phyloP scores from a whole-genome alignment of 78 protist genomes.

The Isochrysis galbana region DNA sequence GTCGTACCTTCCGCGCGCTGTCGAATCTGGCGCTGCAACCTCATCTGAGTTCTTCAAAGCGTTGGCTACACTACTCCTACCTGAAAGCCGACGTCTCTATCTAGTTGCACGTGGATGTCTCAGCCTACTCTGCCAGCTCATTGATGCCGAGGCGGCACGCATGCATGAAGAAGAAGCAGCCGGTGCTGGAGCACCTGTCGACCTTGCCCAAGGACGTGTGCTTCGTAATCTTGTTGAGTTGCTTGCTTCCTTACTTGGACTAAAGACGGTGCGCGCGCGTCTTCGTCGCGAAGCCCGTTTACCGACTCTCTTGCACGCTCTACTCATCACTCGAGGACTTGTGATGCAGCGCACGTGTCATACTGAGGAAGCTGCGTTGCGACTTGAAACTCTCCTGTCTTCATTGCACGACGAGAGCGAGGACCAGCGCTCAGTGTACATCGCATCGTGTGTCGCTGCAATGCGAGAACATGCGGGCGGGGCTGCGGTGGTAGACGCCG shows the following conservation, averaged over 20 bases:
- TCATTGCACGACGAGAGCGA: neutral
- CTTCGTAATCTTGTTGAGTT: neutral
- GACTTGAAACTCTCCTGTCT: neutral
- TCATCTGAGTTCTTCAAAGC: neutral
- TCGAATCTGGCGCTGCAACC: neutral
- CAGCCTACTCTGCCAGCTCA: neutral
- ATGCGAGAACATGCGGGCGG: constrained; percentile 47
- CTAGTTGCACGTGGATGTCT: neutral
- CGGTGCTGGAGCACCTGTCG: neutral
- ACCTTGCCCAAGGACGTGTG: constrained; percentile 9
- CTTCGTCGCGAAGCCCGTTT: neutral
- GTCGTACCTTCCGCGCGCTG: neutral
- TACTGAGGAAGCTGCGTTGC: constrained; percentile 59
- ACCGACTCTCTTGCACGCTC: constrained; percentile 29
- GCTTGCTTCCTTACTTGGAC: neutral
- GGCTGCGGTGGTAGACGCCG: too few species aligned
- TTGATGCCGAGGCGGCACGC: neutral
- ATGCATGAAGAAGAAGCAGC: neutral
- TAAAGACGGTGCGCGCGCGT: too few species aligned
- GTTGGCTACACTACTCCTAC: neutral
- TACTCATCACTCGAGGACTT: constrained; percentile 73
- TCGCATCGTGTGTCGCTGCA: neutral
- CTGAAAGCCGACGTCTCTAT: neutral
- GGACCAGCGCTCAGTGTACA: neutral
- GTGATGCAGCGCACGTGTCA: constrained; percentile 72